phyloP scores from a whole-genome alignment of 1,284 basidiomycete genomes.

The Xerocomus minutiporus region DNA sequence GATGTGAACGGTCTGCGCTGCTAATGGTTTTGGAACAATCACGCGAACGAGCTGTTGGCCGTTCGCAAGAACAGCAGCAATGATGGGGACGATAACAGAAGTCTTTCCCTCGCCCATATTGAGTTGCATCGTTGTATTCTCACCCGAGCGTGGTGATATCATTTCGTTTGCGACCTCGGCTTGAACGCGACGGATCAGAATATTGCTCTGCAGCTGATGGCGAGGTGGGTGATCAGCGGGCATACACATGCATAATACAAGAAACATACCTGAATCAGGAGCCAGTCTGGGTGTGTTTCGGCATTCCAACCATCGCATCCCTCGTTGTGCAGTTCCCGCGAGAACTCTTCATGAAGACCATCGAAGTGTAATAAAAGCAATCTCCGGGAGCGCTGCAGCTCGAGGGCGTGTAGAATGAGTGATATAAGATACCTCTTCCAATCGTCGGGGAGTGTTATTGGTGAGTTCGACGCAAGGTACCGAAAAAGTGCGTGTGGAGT shows the following conservation, averaged over 20 bases:
- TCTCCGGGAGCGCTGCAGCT: conserved; percentile 31
- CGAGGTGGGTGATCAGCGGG: not conserved
- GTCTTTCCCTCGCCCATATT: not conserved
- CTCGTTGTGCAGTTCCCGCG: not conserved
- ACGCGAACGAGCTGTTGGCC: not conserved
- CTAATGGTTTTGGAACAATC: conserved; percentile 15
- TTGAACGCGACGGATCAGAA: not conserved
- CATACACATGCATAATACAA: conserved; percentile 6
- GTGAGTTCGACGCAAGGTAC: conserved; percentile 1
- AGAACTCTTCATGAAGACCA: conserved; percentile 24
- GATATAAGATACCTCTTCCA: conserved; percentile 31
- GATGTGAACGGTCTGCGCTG: conserved; percentile 43
- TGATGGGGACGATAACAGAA: not conserved
- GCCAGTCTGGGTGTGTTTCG: conserved; percentile 36
- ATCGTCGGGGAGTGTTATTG: not conserved
- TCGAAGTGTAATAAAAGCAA: conserved; percentile 5
- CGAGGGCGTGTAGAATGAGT: conserved; percentile 28
- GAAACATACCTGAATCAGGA: conserved; percentile 39
- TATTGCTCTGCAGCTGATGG: not conserved
- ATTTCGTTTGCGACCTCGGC: conserved; percentile 32
- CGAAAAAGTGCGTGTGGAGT: conserved; percentile 1
- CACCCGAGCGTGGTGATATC: conserved; percentile 36
- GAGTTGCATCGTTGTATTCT: conserved; percentile 43
- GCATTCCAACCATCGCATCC: conserved; percentile 14
- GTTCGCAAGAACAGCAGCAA: not conserved